Evolutionary conservation across 1,284 basidiomycete genomes (phyloP).

Genomic region (Singerocomus rubriflavus): DNA sequence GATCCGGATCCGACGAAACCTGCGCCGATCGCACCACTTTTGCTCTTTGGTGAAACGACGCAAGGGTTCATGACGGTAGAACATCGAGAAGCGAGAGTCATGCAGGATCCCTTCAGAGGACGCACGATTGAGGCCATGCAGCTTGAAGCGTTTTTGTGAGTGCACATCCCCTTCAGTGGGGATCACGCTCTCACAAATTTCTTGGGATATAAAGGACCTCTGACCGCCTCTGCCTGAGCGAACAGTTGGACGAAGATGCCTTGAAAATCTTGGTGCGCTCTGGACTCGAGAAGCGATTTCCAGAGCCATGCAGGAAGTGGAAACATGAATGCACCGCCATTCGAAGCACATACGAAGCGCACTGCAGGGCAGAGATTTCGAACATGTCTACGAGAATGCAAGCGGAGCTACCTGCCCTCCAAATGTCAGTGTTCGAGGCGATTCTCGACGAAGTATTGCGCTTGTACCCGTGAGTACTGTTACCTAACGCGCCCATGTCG

Average conservation of each 20-base stretch:
- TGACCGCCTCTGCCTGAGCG: constrained; percentile 27
- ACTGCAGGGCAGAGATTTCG: neutral
- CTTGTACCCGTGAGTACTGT: constrained; percentile 28
- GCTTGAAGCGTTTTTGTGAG: constrained; percentile 22
- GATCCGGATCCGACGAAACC: constrained; percentile 14
- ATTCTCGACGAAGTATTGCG: constrained; percentile 19
- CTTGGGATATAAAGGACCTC: constrained; percentile 17
- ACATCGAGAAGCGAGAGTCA: constrained; percentile 17
- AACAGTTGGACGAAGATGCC: constrained; percentile 27
- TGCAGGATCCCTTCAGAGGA: neutral
- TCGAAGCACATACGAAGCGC: neutral
- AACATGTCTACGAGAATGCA: neutral
- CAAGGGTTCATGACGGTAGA: constrained; percentile 36
- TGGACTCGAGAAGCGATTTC: constrained; percentile 32
- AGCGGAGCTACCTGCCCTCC: constrained; percentile 3
- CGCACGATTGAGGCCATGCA: constrained; percentile 5
- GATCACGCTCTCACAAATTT: neutral
- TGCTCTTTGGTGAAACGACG: constrained; percentile 36
- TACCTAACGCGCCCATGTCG: too few species aligned
- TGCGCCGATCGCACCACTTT: constrained; percentile 18
- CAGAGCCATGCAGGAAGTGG: constrained; percentile 23
- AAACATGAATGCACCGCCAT: constrained; percentile 8
- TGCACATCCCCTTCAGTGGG: neutral
- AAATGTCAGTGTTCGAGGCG: constrained; percentile 22
- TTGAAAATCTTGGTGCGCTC: constrained; percentile 30